Evolutionary conservation across 2,329 filamentous ascomycete species (phyloP).

Genomic region (Exserohilum turcica): DNA sequence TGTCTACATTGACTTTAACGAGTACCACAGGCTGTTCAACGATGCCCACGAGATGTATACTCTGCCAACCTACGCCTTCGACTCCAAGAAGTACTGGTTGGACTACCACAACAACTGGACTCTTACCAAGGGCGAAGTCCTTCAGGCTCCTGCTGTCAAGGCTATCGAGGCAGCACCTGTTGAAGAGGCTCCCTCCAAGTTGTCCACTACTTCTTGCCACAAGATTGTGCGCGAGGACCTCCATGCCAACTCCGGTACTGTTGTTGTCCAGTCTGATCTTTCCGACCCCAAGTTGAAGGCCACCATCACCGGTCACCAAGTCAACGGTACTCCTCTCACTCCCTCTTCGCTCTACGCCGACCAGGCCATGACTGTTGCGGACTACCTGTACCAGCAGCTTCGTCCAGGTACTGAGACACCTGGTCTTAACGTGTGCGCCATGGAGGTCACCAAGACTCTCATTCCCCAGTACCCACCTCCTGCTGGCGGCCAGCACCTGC

Average conservation of each 20-base stretch:
- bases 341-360: conserved; percentile 69
- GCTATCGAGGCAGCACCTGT: conserved; percentile 49
- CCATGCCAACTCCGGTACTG: conserved; percentile 62
- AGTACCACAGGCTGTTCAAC: conserved; percentile 69
- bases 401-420: conserved; percentile 62
- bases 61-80: conserved; percentile 71
- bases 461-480: conserved; percentile 61
- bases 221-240: conserved; percentile 67
- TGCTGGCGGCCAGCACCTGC: conserved; percentile 62
- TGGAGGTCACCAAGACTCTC: conserved; percentile 73
- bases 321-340: conserved; percentile 69
- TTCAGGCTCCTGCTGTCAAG: conserved; percentile 46
- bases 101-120: conserved; percentile 74
- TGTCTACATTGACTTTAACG: conserved; percentile 70
- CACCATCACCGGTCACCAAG: conserved; percentile 67
- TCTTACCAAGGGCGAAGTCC: conserved; percentile 68
- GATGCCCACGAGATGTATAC: conserved; percentile 63
- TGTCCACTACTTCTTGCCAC: conserved; percentile 70
- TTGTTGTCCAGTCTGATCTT: conserved; percentile 70
- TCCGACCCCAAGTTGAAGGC: conserved; percentile 66
- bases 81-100: conserved; percentile 75
- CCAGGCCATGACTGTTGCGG: conserved; percentile 67
- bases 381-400: conserved; percentile 70
- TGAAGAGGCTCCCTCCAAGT: conserved; percentile 55
- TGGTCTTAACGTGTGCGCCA: conserved; percentile 67